These are phyloP conservation scores for Ceratocystiopsis sp. DNA, from an alignment of 2,329 filamentous ascomycete genomes.

Conservation along the genomic window DNA sequence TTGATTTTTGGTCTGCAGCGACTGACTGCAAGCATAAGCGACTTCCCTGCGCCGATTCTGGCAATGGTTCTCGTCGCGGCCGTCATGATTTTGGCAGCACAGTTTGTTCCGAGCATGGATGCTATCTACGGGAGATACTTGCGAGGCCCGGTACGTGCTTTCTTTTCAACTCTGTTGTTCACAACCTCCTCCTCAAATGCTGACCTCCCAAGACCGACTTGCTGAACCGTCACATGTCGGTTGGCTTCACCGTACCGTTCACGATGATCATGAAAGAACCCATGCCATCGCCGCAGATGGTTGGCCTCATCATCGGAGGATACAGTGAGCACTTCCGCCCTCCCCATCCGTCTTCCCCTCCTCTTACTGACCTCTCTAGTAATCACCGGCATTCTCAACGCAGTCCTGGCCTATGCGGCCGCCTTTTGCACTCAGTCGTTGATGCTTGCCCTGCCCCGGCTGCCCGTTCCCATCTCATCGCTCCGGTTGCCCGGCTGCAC, in stretches of 20 bases:
- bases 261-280: conserved; percentile 24
- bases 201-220: conserved; percentile 24
- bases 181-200: background rate
- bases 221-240: conserved; percentile 31
- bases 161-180: background rate
- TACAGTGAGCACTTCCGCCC: conserved; percentile 21
- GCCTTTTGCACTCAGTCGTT: conserved; percentile 13
- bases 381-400: conserved; percentile 17
- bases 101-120: conserved; percentile 11
- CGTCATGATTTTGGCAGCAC: conserved; percentile 15
- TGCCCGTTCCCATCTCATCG: too few species aligned
- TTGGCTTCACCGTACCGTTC: conserved; percentile 33
- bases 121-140: conserved; percentile 12
- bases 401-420: conserved; percentile 13
- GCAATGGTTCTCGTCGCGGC: conserved; percentile 27
- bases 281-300: conserved; percentile 15
- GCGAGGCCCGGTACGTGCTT: conserved; percentile 6
- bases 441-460: background rate
- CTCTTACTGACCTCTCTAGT: conserved; percentile 8
- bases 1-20: conserved; percentile 27
- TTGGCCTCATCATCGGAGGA: conserved; percentile 26
- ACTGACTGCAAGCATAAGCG: conserved; percentile 15
- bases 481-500: too few species aligned
- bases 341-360: background rate
- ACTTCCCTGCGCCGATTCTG: conserved; percentile 30